These are phyloP conservation scores for Chaetomium cochliodes DNA, from an alignment of 495 filamentous ascomycete genomes.

Conservation along the genomic window DNA sequence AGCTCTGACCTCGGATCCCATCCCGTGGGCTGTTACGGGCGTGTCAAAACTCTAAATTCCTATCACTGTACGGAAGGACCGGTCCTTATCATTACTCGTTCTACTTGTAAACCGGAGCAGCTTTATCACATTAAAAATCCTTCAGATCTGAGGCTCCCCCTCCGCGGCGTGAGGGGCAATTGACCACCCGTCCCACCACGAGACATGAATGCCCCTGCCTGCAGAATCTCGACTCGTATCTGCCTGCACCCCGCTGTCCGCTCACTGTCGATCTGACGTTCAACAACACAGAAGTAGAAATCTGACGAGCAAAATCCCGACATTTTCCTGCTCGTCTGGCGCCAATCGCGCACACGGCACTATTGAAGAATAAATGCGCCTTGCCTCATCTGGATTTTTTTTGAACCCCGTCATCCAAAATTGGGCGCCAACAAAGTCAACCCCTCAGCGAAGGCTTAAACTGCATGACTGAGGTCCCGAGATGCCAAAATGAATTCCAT, in stretches of 20 bases:
- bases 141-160: neutral
- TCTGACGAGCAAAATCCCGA: neutral
- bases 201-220: neutral
- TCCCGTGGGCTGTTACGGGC: neutral
- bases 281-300: neutral
- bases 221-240: conserved; percentile 13
- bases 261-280: conserved; percentile 2
- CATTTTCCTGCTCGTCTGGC: neutral
- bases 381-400: neutral
- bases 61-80: neutral
- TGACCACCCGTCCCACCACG: neutral
- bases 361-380: conserved; percentile 1
- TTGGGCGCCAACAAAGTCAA: neutral
- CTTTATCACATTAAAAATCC: neutral
- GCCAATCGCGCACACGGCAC: conserved; percentile 6
- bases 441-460: neutral
- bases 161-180: neutral
- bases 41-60: neutral
- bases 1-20: neutral
- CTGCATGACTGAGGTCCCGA: neutral
- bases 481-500: neutral
- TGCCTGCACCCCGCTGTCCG: conserved; percentile 5
- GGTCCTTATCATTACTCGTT: neutral
- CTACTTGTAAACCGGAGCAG: neutral
- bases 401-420: neutral